Conservation (phyloP, 225 moss, liverwort and hornwort genomes). For the Sphagnum tenellum region DNA sequence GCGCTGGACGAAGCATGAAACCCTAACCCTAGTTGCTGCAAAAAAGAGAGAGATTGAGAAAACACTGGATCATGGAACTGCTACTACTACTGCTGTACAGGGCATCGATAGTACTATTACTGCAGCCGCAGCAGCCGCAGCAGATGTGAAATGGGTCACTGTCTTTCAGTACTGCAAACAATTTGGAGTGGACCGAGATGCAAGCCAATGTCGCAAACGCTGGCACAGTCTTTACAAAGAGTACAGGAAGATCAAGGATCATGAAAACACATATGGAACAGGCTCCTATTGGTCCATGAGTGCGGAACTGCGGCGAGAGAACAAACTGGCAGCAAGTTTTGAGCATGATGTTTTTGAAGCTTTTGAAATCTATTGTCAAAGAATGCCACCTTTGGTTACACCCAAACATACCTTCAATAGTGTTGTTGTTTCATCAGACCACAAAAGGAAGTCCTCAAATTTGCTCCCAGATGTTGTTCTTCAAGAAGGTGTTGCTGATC, state of each 20-base stretch:
- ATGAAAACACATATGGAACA: slow-evolving; percentile 41
- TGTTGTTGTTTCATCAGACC: slow-evolving; percentile 4
- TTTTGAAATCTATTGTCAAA: slow-evolving; percentile 54
- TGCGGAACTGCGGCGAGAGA: slow-evolving; percentile 74
- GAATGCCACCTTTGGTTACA: slow-evolving; percentile 32
- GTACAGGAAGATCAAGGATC: slow-evolving; percentile 88
- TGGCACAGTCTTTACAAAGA: slow-evolving; percentile 95
- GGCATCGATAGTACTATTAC: slow-evolving; percentile 9
- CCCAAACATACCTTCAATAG: slow-evolving; percentile 18
- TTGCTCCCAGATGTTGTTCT: slow-evolving; percentile 19
- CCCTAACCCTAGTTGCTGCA: slow-evolving; percentile 64
- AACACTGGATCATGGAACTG: slow-evolving; percentile 29
- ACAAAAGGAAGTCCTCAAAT: slow-evolving; percentile 40
- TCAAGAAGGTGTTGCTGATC: slow-evolving; percentile 27
- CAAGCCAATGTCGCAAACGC: slow-evolving; percentile 83
- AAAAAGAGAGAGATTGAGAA: slow-evolving; percentile 91
- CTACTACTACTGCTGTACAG: too few relatives aligned
- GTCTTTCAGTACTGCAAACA: slow-evolving; percentile 74
- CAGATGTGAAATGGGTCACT: slow-evolving; percentile 82
- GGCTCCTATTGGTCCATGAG: slow-evolving; percentile 74
- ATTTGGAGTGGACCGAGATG: slow-evolving; percentile 61
- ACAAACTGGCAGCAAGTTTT: slow-evolving; percentile 77
- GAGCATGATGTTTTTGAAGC: slow-evolving; percentile 81
- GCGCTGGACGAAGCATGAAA: slow-evolving; percentile 90
- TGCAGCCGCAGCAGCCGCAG: slow-evolving; percentile 38